Evolutionary conservation across 495 filamentous ascomycete genomes (phyloP).

Genomic region (Poronia punctata): DNA sequence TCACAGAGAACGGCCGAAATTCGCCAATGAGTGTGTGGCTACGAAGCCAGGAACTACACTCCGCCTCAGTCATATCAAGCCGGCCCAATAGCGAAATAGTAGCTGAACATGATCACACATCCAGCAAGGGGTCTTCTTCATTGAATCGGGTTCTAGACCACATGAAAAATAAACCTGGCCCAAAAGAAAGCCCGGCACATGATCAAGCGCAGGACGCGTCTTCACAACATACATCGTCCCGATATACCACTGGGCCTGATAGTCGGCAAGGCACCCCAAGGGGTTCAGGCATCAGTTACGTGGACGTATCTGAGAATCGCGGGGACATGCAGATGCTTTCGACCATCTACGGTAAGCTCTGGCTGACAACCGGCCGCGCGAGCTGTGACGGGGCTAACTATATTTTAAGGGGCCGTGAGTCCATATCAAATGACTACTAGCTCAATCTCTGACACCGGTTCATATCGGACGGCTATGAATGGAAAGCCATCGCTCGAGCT

Average conservation of each 20-base stretch:
- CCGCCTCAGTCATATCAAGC: conserved; percentile 20
- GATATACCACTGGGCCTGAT: conserved; percentile 17
- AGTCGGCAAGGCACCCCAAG: conserved; percentile 15
- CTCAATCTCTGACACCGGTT: conserved; percentile 23
- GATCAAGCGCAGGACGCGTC: conserved; percentile 13
- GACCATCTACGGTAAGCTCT: conserved; percentile 14
- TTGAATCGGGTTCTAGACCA: not conserved
- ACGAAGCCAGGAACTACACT: conserved; percentile 31
- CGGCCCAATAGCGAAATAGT: conserved; percentile 22
- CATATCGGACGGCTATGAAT: conserved; percentile 22
- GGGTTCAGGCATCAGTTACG: conserved; percentile 11
- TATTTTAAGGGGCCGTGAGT: conserved; percentile 10
- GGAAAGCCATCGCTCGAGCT: conserved; percentile 12
- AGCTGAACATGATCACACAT: conserved; percentile 12
- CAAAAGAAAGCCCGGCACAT: not conserved
- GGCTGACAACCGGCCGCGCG: not conserved
- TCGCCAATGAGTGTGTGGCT: conserved; percentile 37
- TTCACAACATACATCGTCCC: conserved; percentile 19
- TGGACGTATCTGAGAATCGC: conserved; percentile 12
- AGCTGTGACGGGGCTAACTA: conserved; percentile 4
- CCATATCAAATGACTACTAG: conserved; percentile 18
- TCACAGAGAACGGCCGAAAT: conserved; percentile 16
- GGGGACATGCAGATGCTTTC: conserved; percentile 10
- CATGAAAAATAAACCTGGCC: not conserved
- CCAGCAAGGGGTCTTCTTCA: not conserved